Percentiles rank a stretch among this genome's conserved stretches.
Conservation (phyloP, 371 early-diverging fungal genomes). For the Nematocida minor region DNA sequence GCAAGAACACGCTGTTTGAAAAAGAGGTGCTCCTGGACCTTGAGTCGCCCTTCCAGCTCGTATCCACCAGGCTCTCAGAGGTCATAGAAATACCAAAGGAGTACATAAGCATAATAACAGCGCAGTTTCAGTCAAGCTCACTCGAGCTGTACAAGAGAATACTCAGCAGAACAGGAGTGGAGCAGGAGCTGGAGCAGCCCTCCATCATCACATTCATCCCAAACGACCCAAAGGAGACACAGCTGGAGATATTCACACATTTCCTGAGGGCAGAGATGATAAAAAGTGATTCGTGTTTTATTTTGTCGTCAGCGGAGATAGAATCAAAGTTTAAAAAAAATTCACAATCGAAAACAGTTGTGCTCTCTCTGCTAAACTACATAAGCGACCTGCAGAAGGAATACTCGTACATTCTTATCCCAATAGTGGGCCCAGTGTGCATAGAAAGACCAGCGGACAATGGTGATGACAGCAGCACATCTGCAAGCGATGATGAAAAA, state of each 20-base stretch:
- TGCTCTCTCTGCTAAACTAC: background rate
- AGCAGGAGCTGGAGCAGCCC: conserved; percentile 23
- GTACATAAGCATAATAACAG: background rate
- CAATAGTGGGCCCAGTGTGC: background rate
- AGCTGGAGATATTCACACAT: conserved; percentile 37
- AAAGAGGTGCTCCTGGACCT: conserved; percentile 15
- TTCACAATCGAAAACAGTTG: background rate
- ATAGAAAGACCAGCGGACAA: background rate
- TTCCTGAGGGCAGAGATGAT: conserved; percentile 25
- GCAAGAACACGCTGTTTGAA: conserved; percentile 19
- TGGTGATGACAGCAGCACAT: too few relatives aligned
- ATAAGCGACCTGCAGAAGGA: conserved; percentile 11
- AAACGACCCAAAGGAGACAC: conserved; percentile 12
- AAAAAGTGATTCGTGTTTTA: conserved; percentile 1
- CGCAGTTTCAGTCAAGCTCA: background rate
- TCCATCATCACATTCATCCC: conserved; percentile 17
- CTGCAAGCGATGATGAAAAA: background rate
- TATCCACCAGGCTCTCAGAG: conserved; percentile 15
- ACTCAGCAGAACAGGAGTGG: background rate
- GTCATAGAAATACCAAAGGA: conserved; percentile 45
- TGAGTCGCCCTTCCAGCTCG: background rate
- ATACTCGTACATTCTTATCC: conserved; percentile 13
- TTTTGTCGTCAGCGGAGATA: conserved; percentile 25
- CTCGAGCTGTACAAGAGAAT: conserved; percentile 7
- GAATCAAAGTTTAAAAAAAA: background rate